A percentile compares a stretch with the other conserved stretches of the same genome.
Conservation (phyloP, 2,329 filamentous ascomycete genomes). For the Dactylellina haptotyla region DNA sequence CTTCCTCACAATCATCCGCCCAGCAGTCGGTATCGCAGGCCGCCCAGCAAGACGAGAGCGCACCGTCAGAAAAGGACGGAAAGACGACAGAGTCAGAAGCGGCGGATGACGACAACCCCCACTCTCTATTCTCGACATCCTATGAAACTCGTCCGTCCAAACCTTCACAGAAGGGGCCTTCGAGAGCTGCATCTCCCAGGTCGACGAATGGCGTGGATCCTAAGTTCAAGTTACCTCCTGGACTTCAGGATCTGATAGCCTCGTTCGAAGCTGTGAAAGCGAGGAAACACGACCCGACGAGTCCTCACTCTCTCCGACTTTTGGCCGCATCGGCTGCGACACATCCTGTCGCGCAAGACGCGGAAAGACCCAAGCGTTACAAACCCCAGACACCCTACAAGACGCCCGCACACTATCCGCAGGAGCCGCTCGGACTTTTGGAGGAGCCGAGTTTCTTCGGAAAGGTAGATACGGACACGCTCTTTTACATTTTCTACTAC, state of each 20-base stretch:
- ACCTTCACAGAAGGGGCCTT: conserved; percentile 40
- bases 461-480: conserved; percentile 90
- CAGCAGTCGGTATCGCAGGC: conserved; percentile 41
- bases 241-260: conserved; percentile 87
- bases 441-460: conserved; percentile 86
- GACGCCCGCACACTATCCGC: conserved; percentile 84
- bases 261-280: conserved; percentile 87
- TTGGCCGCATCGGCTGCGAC: conserved; percentile 78
- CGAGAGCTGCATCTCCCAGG: conserved; percentile 35
- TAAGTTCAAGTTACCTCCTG: conserved; percentile 84
- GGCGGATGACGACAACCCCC: conserved; percentile 46
- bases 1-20: conserved; percentile 49
- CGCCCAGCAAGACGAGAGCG: conserved; percentile 31
- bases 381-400: conserved; percentile 82
- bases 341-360: conserved; percentile 79
- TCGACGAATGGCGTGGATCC: conserved; percentile 46
- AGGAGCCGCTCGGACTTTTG: conserved; percentile 89
- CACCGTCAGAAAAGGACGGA: conserved; percentile 27
- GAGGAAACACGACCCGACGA: conserved; percentile 65
- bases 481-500: conserved; percentile 99
- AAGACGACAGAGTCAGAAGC: conserved; percentile 29
- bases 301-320: conserved; percentile 73
- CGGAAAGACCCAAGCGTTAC: conserved; percentile 84
- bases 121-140: conserved; percentile 49
- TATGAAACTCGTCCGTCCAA: conserved; percentile 51